Conservation (phyloP, 805 yeast species). For the Wickerhamiella siamensis region DNA sequence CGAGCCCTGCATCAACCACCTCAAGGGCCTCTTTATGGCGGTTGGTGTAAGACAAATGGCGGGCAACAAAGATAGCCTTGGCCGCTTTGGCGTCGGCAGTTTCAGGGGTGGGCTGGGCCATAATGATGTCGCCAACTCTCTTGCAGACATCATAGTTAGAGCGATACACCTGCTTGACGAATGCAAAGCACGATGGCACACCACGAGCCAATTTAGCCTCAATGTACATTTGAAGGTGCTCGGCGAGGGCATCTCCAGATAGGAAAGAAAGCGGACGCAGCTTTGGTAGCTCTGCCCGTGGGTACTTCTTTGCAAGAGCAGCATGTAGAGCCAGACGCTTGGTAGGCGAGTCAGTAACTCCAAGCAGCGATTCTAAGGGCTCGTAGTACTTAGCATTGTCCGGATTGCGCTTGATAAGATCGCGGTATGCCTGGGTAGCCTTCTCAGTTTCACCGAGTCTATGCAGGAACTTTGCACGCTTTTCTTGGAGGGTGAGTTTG, state of each 20-base stretch:
- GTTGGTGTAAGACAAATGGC: constrained; percentile 49
- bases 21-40: constrained; percentile 41
- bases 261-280: constrained; percentile 49
- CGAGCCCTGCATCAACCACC: constrained; percentile 26
- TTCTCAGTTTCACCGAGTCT: constrained; percentile 43
- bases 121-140: constrained; percentile 5
- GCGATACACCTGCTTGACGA: constrained; percentile 41
- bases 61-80: constrained; percentile 23
- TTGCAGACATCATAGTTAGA: constrained; percentile 7
- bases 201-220: constrained; percentile 53
- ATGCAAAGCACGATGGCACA: constrained; percentile 80
- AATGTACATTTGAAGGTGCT: constrained; percentile 38
- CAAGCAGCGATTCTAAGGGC: constrained; percentile 51
- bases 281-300: constrained; percentile 68
- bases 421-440: constrained; percentile 55
- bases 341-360: constrained; percentile 33
- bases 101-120: background rate
- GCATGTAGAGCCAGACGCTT: constrained; percentile 35
- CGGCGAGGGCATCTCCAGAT: constrained; percentile 31
- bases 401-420: constrained; percentile 70
- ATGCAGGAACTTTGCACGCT: constrained; percentile 48
- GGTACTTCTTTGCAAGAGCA: constrained; percentile 55
- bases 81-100: constrained; percentile 15
- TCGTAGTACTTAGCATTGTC: constrained; percentile 56
- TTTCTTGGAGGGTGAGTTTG: constrained; percentile 44